Percentiles rank a stretch among this genome's conserved stretches.
Evolutionary conservation across 768 basidiomycete genomes (phyloP).

Genomic region (Pleurotus cornucopiae): DNA sequence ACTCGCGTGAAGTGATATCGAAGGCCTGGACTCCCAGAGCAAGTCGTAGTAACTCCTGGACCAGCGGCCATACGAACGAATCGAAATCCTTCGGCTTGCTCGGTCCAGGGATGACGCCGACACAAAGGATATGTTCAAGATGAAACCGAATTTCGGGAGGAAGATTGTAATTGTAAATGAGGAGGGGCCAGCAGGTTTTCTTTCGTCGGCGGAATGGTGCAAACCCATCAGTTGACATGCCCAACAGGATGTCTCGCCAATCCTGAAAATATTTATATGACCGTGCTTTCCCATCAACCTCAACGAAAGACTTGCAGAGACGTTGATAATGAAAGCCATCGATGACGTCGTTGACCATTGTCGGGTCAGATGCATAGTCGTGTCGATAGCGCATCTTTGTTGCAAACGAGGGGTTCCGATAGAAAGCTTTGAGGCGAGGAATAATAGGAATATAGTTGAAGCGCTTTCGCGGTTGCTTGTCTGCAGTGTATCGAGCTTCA

Average conservation of each 20-base stretch:
- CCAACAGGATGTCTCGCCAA: constrained; percentile 32
- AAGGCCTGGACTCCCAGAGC: constrained; percentile 25
- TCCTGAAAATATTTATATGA: constrained; percentile 27
- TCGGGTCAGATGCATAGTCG: constrained; percentile 12
- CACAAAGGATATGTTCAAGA: too few relatives aligned
- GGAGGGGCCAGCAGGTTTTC: too few relatives aligned
- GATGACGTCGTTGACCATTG: constrained; percentile 26
- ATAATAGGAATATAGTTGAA: constrained; percentile 37
- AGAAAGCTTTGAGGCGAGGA: constrained; percentile 26
- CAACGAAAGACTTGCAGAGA: constrained; percentile 17
- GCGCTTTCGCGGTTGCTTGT: constrained; percentile 17
- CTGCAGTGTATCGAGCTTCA: constrained; percentile 17
- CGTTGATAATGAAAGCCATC: constrained; percentile 25
- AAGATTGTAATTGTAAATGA: too few relatives aligned
- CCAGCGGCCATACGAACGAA: constrained; percentile 32
- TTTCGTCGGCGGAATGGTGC: constrained; percentile 20
- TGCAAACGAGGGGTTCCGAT: constrained; percentile 15
- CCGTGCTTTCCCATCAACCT: constrained; percentile 17
- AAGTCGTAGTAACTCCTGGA: constrained; percentile 28
- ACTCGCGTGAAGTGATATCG: constrained; percentile 14
- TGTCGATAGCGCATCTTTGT: constrained; percentile 24
- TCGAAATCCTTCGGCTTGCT: constrained; percentile 24
- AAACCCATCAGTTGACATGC: constrained; percentile 34
- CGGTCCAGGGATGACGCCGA: too few relatives aligned
- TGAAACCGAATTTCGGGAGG: too few relatives aligned